Base-by-base conservation (phyloP, 2,329 filamentous ascomycete genomes). In the Cladophialophora carrionii region DNA sequence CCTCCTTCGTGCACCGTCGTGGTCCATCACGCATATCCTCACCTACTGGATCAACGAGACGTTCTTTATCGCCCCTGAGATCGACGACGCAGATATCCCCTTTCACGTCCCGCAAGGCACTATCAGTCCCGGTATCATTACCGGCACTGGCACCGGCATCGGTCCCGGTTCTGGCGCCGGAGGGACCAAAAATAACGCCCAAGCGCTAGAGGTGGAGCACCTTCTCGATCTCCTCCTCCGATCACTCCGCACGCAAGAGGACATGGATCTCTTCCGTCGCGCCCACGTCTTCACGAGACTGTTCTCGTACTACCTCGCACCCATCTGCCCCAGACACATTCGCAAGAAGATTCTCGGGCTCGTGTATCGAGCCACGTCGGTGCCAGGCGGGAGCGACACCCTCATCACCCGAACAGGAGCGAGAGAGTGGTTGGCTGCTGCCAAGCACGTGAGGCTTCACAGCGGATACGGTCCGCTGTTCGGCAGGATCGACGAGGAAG, bases 331-430 rank as follows among this genome's bases (percentile, higher is more conserved):
- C 2, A 76, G 81, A 20, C 80, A 82, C 17, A 79, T 89, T 17
- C 86, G 87, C 64, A 86, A 85, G 60, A 86, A 88, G 73, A 83
- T 95, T 24, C 70, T 87, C 12, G 80, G 82, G 66, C 69, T 88
- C 14, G 66, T 96, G 17, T 88, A 88, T 72, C 84, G 89, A 48
- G 87, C 88, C 2, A 87, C 87, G 0, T 83, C 83, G 53, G 85
- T 93, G 34, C 84, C 87, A 1, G 92, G 90, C 0, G 91, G 90
- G 75, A 90, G 88, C 4, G 68, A 72, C 26, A 94, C 90, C n/a
- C 80, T 96, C 53, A 83, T 92, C 43, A 96, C 92, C 0, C 82
- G 92, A 63, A 88, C 89, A 51, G 91, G 90, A 17, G 80, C 90
- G 22, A 75, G 94, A 60, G 88, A 85, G 70, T 96, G 92, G 92